Base-by-base conservation (phyloP, 495 filamentous ascomycete genomes). In the Thermochaetoides thermophila region DNA sequence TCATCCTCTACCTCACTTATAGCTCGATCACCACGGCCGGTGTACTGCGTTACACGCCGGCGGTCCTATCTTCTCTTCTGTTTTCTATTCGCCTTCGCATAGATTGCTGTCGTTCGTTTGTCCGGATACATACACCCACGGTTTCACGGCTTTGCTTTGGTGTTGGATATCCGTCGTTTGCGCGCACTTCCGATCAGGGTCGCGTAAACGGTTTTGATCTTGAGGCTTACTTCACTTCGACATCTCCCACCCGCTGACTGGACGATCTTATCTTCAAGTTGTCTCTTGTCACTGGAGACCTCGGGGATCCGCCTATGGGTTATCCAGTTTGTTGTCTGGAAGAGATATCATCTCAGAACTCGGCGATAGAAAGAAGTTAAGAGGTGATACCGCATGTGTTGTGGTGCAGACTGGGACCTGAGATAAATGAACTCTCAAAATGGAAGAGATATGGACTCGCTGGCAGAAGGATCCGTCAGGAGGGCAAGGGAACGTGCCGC, bases 341-440 rank as follows among this genome's bases (percentile, higher is more conserved):
- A n/a, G n/a, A n/a, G n/a, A n/a, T n/a, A n/a, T n/a, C n/a, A n/a
- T n/a, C n/a, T n/a, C n/a, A n/a, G n/a, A n/a, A n/a, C n/a, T n/a
- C n/a, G n/a, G n/a, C n/a, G n/a, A n/a, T n/a, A n/a, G n/a, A n/a
- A 37, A 38, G 30, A 34, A 39, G 38, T 32, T 40, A n/a, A 2
- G 26, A 46, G 24, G 32, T 10, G 28, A 33, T 13, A 26, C 34
- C 39, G 45, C 29, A 49, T 49, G 48, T 38, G 20, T n/a, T n/a
- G 45, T 18, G 32, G 43, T 37, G 33, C 37, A 42, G 40, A 36
- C 6, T 6, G 6, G 26, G 38, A 27, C 31, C 43, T 32, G 37
- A 41, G 32, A 53, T 63, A 60, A 63, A 66, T 66, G 63, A 65
- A 50, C 61, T 48, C 49, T 49, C 57, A 60, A 55, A 49, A 66